phyloP scores from a whole-genome alignment of 352 stramenopile species.

The Thalassiosira hispida region DNA sequence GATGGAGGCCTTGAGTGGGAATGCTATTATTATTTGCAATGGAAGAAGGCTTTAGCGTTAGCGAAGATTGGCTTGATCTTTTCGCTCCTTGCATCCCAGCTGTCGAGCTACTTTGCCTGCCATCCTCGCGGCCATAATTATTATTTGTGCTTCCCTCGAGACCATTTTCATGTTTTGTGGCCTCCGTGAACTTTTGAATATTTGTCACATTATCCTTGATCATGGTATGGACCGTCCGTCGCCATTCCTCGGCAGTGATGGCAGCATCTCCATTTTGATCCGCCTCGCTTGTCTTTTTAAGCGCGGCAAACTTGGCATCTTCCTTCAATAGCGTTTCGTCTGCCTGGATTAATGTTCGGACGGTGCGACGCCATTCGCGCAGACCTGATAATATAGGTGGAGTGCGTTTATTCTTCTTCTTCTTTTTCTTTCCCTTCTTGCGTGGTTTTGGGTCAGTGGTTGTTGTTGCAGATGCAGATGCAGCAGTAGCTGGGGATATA shows the following conservation, averaged over 20 bases:
- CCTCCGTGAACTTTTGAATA: constrained; percentile 21
- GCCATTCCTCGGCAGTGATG: constrained; percentile 12
- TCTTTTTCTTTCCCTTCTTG: constrained; percentile 18
- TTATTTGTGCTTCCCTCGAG: background rate
- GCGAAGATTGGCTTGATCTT: background rate
- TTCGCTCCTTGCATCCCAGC: no score
- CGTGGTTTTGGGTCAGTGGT: background rate
- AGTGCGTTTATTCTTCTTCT: constrained; percentile 13
- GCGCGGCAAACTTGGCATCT: constrained; percentile 14
- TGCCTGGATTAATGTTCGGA: constrained; percentile 36
- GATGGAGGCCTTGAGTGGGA: background rate
- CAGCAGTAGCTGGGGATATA: background rate
- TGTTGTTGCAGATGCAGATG: background rate
- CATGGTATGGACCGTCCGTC: constrained; percentile 17
- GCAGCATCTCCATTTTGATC: background rate
- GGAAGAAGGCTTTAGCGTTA: background rate
- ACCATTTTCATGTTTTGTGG: background rate
- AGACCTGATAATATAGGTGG: constrained; percentile 34
- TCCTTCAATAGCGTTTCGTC: constrained; percentile 39
- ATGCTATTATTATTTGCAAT: background rate
- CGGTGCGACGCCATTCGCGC: constrained; percentile 42
- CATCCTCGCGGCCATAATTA: no score
- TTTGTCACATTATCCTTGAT: constrained; percentile 30
- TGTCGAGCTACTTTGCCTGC: no score
- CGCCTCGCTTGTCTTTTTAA: background rate